A percentile compares a stretch with the other conserved stretches of the same genome.
phyloP scores from a whole-genome alignment of 805 yeast genomes.

The Pichia ethanolica region DNA sequence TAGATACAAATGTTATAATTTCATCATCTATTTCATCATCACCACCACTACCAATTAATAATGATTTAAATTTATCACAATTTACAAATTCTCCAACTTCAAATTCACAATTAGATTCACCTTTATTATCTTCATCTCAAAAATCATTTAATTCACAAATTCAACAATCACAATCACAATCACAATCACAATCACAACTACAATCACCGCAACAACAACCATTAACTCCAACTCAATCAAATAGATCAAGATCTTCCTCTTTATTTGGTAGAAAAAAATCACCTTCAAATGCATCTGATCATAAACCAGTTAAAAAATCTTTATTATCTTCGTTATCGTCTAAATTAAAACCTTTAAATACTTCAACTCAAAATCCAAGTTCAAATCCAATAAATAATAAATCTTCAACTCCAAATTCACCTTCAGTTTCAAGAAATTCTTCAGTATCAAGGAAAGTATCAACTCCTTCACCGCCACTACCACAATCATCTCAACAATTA shows the following conservation, averaged over 20 bases:
- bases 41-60: neutral
- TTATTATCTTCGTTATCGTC: slow-evolving; percentile 30
- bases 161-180: neutral
- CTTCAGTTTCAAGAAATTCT: neutral
- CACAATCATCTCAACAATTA: neutral
- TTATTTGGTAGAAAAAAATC: slow-evolving; percentile 10
- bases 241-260: slow-evolving; percentile 4
- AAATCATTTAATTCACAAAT: neutral
- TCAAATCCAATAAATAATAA: too few species aligned
- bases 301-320: slow-evolving; percentile 18
- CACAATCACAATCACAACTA: neutral
- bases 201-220: too few species aligned
- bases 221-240: neutral
- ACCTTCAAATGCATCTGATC: slow-evolving; percentile 6
- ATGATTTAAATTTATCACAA: neutral
- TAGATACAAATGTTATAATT: neutral
- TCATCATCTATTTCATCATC: neutral
- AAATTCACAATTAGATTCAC: neutral
- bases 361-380: neutral
- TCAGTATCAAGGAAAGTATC: neutral
- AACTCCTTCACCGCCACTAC: slow-evolving; percentile 1
- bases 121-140: neutral
- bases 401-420: neutral
- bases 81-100: neutral
- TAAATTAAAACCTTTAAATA: slow-evolving; percentile 21